phyloP scores from a whole-genome alignment of 2,329 filamentous ascomycete species.

The Macrophomina tecta region DNA sequence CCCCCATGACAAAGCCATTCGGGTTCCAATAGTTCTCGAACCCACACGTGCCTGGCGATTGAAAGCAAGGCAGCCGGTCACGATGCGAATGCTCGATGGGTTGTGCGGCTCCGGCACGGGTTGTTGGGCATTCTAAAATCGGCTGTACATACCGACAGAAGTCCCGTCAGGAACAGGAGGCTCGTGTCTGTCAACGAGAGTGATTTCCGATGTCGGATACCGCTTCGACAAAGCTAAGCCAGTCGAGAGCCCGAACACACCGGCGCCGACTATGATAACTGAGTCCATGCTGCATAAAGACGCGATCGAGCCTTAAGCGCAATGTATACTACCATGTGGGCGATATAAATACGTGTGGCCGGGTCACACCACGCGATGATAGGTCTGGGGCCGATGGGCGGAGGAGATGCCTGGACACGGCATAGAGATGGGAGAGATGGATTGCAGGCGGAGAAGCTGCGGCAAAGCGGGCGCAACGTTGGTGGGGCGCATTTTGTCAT shows the following conservation, averaged over 20 bases:
- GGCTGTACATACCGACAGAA: constrained; percentile 22
- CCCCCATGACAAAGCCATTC: too few relatives aligned
- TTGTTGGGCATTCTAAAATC: background rate
- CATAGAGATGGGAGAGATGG: background rate
- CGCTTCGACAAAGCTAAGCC: constrained; percentile 23
- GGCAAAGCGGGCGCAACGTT: background rate
- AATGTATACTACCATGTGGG: background rate
- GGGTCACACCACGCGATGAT: constrained; percentile 8
- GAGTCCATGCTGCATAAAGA: constrained; percentile 1
- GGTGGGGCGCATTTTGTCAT: background rate
- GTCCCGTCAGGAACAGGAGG: constrained; percentile 25
- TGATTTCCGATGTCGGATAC: constrained; percentile 7
- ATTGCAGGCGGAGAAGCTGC: constrained; percentile 4
- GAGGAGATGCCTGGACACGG: background rate
- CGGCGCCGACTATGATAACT: constrained; percentile 18
- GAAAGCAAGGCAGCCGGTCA: too few relatives aligned
- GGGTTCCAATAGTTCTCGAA: too few relatives aligned
- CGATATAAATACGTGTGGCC: background rate
- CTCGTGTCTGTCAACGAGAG: constrained; percentile 22
- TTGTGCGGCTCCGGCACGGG: too few relatives aligned
- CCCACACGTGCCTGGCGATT: too few relatives aligned
- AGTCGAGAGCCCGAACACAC: constrained; percentile 26
- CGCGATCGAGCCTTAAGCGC: background rate
- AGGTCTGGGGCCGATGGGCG: too few relatives aligned
- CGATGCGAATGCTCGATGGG: too few relatives aligned